Evolutionary conservation across 2,329 filamentous ascomycete genomes (phyloP), one percentile per base, ranked within the genome.

Genomic region (Fusarium keratoplasticum): DNA sequence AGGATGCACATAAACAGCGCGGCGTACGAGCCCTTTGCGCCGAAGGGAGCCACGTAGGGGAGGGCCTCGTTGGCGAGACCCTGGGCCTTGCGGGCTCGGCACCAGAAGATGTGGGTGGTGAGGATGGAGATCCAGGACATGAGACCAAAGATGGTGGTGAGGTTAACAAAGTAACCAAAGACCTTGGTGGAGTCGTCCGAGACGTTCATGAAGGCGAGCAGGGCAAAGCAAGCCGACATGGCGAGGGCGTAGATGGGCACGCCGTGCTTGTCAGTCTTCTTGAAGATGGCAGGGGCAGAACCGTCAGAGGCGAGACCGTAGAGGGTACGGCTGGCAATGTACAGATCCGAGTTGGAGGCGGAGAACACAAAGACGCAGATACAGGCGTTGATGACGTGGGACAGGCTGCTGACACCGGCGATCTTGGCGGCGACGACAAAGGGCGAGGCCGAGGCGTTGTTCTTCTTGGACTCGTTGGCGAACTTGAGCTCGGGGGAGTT

Each of bases 361-460:
- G 90, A 93, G 83, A 95, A 94, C 76, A 94, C 92, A 80, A 95
- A 95, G 72, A 94, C 80, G 70, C 94, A 84, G 74, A 95, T 94
- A 78, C 91, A 93, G 35, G 85, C 93, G 82, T 95, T 95, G 79
- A 95, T 83, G 78, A 95, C 89, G 76, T 91, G 87, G 3, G 92
- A 89, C 11, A 95, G 86, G 22, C 84, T 82, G 3, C 87, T 82
- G 80, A 95, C 92, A 18, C 89, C 86, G 2, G 92, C 91, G 20
- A 92, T 76, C 71, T 85, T 82, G 81, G 94, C 92, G 36, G 93
- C 93, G 13, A 94, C 91, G 63, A 95, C 93, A 78, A 95, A 95
- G 6, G 93, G 93, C 16, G 88, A 88, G 55, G 91, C 90, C 61
- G 81, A 86, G 66, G 84, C 85, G 27, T 79, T 78, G 10, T 79